Evolutionary conservation across 495 filamentous ascomycete genomes (phyloP).

Genomic region (Aspergillus egyptiacus): DNA sequence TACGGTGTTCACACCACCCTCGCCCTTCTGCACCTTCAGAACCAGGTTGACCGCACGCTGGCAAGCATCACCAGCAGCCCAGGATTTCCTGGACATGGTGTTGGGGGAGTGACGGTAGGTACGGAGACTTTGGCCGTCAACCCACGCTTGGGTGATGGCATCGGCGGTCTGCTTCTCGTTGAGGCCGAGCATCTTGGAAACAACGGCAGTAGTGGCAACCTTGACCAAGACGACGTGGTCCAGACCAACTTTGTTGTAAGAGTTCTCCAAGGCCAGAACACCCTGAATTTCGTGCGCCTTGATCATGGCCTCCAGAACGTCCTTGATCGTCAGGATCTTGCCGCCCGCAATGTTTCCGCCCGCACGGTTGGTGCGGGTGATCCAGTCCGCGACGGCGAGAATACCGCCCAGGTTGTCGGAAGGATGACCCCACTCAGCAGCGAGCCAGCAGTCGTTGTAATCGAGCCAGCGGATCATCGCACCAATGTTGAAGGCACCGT

Average conservation of each 20-base stretch:
- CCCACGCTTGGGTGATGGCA: slow-evolving; percentile 94
- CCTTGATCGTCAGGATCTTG: slow-evolving; percentile 77
- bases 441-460: slow-evolving; percentile 99
- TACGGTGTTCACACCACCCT: slow-evolving; percentile 85
- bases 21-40: slow-evolving; percentile 87
- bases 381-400: slow-evolving; percentile 93
- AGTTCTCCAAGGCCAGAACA: slow-evolving; percentile 93
- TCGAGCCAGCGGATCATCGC: slow-evolving; percentile 98
- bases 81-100: slow-evolving; percentile 99
- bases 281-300: slow-evolving; percentile 99
- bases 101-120: slow-evolving; percentile 97
- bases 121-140: slow-evolving; percentile 90
- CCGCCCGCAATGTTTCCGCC: slow-evolving; percentile 81
- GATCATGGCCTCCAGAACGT: slow-evolving; percentile 97
- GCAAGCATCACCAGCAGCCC: slow-evolving; percentile 97
- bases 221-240: slow-evolving; percentile 98
- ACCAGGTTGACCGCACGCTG: slow-evolving; percentile 92
- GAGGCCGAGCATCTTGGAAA: slow-evolving; percentile 88
- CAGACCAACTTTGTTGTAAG: slow-evolving; percentile 94
- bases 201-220: slow-evolving; percentile 90
- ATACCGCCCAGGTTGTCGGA: slow-evolving; percentile 97
- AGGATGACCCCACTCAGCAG: slow-evolving; percentile 97
- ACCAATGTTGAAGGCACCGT: slow-evolving; percentile 97
- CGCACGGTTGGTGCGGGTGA: slow-evolving; percentile 89
- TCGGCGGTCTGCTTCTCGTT: slow-evolving; percentile 87